Percentiles rank a stretch among this genome's conserved stretches.
These are phyloP conservation scores for Leishmania guyanensis DNA, from an alignment of 208 protist species.

Conservation along the genomic window DNA sequence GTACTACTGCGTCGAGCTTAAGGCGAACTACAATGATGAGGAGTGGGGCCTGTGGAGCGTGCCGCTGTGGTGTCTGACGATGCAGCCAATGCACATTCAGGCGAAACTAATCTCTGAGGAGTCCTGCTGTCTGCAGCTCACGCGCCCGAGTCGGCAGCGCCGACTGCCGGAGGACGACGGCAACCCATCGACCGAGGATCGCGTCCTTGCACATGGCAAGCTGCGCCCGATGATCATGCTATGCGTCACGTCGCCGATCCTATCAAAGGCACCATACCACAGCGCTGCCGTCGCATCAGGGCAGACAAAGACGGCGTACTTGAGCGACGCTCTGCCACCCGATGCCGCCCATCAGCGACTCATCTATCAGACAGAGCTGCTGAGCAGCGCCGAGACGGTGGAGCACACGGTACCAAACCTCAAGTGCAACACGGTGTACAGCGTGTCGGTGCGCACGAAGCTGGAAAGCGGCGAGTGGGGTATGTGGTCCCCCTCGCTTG, in stretches of 20 bases:
- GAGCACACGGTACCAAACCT: conserved; percentile 87
- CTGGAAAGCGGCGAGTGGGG: conserved; percentile 88
- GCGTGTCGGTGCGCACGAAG: conserved; percentile 86
- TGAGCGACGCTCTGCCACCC: conserved; percentile 73
- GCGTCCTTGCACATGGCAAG: conserved; percentile 45
- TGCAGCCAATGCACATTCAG: conserved; percentile 86
- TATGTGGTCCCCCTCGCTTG: conserved; percentile 83
- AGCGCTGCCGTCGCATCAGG: conserved; percentile 7
- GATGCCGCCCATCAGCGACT: conserved; percentile 76
- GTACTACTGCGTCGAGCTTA: conserved; percentile 92
- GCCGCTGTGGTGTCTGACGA: conserved; percentile 90
- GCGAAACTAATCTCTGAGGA: conserved; percentile 91
- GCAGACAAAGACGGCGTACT: conserved; percentile 39
- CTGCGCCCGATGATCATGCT: conserved; percentile 84
- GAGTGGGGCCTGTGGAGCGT: conserved; percentile 93
- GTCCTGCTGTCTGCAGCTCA: conserved; percentile 79
- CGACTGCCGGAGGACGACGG: conserved; percentile 89
- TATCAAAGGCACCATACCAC: conserved; percentile 67
- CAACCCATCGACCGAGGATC: conserved; percentile 63
- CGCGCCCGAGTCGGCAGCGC: conserved; percentile 67
- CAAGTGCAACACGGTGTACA: conserved; percentile 88
- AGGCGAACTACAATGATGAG: conserved; percentile 94
- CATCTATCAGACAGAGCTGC: conserved; percentile 87
- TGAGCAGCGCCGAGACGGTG: conserved; percentile 50
- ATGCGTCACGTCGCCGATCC: conserved; percentile 89